A percentile compares a stretch with the other conserved stretches of the same genome.
Evolutionary conservation across 768 basidiomycete species (phyloP).

Genomic region (Naganishia antarctica): DNA sequence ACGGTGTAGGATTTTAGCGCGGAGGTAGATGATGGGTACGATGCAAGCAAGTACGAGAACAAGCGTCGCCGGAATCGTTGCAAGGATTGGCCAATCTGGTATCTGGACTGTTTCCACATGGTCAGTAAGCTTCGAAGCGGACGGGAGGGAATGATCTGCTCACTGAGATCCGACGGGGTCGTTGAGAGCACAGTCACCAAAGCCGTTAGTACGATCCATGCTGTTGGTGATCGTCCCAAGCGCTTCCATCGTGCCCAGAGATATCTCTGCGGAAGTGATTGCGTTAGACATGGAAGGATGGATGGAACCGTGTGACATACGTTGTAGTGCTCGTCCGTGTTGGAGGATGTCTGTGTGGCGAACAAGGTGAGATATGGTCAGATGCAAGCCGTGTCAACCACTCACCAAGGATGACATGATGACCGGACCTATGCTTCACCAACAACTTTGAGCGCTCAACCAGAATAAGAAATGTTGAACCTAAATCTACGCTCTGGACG

Average conservation of each 20-base stretch:
- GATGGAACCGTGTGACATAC: background rate
- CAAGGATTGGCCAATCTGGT: slow-evolving; percentile 4
- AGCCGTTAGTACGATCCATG: slow-evolving; percentile 8
- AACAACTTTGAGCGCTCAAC: too few relatives aligned
- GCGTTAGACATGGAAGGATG: too few relatives aligned
- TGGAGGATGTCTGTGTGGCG: slow-evolving; percentile 2
- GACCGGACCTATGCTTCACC: too few relatives aligned
- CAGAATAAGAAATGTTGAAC: slow-evolving; percentile 4
- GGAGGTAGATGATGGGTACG: slow-evolving; percentile 3
- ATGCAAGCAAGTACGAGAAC: background rate
- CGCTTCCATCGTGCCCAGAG: slow-evolving; percentile 16
- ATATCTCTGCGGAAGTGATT: background rate
- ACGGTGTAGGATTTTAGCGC: background rate
- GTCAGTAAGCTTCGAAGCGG: too few relatives aligned
- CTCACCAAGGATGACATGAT: background rate
- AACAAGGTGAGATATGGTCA: background rate
- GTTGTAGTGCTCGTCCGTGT: slow-evolving; percentile 9
- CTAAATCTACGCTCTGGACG: slow-evolving; percentile 14
- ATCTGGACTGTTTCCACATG: background rate
- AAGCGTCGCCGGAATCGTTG: background rate
- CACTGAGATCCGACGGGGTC: background rate
- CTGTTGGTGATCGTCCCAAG: background rate
- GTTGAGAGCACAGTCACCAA: background rate
- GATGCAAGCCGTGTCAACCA: background rate
- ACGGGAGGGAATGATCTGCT: too few relatives aligned